Evolutionary conservation across 345 rosid genomes (phyloP), one percentile per base, ranked within the genome.

Genomic region (Gossypium mustelinum): DNA sequence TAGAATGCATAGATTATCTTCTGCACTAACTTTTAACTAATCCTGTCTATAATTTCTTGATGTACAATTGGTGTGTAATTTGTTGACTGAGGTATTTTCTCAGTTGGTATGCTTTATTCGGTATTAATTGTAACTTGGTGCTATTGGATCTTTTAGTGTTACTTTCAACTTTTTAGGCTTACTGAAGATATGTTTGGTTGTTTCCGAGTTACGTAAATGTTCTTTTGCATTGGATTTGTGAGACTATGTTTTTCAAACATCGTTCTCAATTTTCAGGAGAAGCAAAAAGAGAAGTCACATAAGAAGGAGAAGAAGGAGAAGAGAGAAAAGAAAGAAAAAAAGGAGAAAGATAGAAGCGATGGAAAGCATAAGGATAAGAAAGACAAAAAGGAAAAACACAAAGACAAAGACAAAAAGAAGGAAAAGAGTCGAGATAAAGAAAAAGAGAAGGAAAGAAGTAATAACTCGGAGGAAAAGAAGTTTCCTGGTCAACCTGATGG

Each of bases 251-350:
- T 27, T 78, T 76, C 54, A 24, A 70, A 50, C 54, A 9, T 62
- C 58, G 18, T 72, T 73, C 60, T 20, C 58, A 16, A 27, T 71
- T 74, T 73, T 43, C 85, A 88, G 89, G 91, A 81, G 79, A 84
- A 84, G 82, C 77, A 83, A 65, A 82, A 74, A 75, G 91, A 84
- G 81, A 88, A 79, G 79, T 84, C 80, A 76, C 85, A 74, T 68
- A 86, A 84, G 71, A 84, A 86, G 78, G 91, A 87, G 70, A 85
- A 87, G 79, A 81, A 84, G 61, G 84, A 87, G 78, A n/a, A 87
- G 84, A 75, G 77, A 72, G 86, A 85, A 71, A 81, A 81, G 41
- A 87, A 82, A 83, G 87, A 82, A 14, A 85, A 74, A 72, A 81
- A 51, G 63, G 89, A 82, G 73, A 84, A 81, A 75, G 87, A 86